Evolutionary conservation across 148 eudicot species (phyloP).

Genomic region (Fagopyrum tataricum): DNA sequence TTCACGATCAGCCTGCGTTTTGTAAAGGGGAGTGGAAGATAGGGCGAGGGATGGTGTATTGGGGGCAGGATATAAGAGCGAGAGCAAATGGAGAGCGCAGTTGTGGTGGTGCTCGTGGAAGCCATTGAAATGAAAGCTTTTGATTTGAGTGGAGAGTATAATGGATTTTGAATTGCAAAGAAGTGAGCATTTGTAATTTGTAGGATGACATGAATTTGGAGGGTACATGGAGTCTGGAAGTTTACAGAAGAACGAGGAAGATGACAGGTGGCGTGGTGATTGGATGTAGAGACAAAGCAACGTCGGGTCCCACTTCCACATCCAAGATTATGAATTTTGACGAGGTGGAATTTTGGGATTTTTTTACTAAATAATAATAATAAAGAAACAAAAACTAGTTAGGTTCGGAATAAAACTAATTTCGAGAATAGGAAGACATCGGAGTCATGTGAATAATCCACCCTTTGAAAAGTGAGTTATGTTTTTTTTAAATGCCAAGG

Average conservation of each 20-base stretch:
- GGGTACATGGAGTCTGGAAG: background rate
- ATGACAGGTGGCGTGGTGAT: constrained; percentile 13
- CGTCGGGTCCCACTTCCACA: background rate
- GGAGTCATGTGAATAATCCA: too few species aligned
- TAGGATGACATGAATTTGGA: constrained; percentile 5
- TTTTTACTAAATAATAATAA: too few species aligned
- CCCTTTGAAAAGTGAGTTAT: too few species aligned
- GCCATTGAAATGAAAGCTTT: background rate
- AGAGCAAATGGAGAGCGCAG: background rate
- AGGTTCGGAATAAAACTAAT: too few species aligned
- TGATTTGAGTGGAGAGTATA: background rate
- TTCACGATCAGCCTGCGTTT: constrained; percentile 3
- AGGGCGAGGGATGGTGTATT: background rate
- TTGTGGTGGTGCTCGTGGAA: constrained; percentile 1
- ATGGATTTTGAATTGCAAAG: background rate
- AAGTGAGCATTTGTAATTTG: background rate
- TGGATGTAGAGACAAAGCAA: constrained; percentile 7
- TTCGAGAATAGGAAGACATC: too few species aligned
- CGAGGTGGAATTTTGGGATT: background rate
- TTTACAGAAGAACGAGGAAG: background rate
- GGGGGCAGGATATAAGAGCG: background rate
- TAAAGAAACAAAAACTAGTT: too few species aligned
- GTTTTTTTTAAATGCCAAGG: too few species aligned
- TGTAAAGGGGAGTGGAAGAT: background rate
- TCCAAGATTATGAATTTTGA: background rate